Evolutionary conservation across 495 filamentous ascomycete species (phyloP), one percentile per base, ranked within the genome.

Genomic region (Xylaria palmicola): DNA sequence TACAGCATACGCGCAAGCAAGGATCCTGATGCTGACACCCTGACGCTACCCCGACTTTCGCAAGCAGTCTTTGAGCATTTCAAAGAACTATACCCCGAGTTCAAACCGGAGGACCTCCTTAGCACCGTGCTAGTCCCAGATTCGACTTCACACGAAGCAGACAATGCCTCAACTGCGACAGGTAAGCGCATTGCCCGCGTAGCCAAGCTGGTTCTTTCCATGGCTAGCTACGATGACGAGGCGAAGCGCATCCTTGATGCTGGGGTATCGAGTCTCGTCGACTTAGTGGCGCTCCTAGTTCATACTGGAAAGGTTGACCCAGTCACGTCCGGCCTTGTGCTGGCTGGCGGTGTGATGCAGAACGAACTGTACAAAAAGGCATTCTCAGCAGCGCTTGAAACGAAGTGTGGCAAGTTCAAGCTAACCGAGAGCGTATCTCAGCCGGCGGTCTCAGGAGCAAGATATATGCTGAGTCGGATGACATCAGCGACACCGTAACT

Each of bases 171-270:
- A 29, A 6, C 13, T 17, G 51, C 32, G 8, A 54, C 20, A 15
- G 26, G 17, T 1, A 54, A 54, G 26, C 41, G 55, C 24, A 32
- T 58, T 44, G 55, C 55, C 37, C 13, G 41, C 17, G 55, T 49
- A 5, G 55, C 55, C n/a, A 58, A 34, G 27, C 27, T 58, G 24
- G 55, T 58, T 19, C 55, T 58, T 17, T 58, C 55, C 7, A 20
- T 58, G 55, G 55, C 55, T 13, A n/a, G 13, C 20, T 47, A 27
- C 17, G 55, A 58, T 24, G 32, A 32, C 7, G 39, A 58, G 24
- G 55, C 55, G 10, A 49, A 47, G n/a, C 55, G 32, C 29, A 58
- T 58, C 32, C 6, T 36, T 36, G 74, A 84, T 85, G 27, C 54
- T 27, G 27, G 53, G 13, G 39, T 56, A 7, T 56, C 53, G 24